Percentiles rank a stretch among this genome's conserved stretches.
Conservation (phyloP, 768 basidiomycete species). For the Amanita rimosa region DNA sequence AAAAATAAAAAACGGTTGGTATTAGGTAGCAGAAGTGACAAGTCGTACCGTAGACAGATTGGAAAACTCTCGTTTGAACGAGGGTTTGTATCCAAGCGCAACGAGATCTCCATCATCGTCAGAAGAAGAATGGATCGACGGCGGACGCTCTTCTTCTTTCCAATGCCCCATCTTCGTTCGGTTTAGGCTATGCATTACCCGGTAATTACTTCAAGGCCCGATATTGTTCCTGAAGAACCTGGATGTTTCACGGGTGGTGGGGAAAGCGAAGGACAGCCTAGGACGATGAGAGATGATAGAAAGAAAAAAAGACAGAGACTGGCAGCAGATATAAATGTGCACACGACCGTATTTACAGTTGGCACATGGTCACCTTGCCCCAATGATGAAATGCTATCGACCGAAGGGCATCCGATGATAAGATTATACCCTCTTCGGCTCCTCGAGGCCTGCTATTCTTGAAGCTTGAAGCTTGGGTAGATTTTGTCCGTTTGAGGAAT, state of each 20-base stretch:
- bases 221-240: too few species aligned
- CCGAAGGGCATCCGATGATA: too few species aligned
- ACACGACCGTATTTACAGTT: neutral
- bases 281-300: neutral
- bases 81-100: slow-evolving; percentile 63
- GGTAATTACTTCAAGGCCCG: too few species aligned
- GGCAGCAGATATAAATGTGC: neutral
- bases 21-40: neutral
- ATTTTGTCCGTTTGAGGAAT: too few species aligned
- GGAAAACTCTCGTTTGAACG: slow-evolving; percentile 79
- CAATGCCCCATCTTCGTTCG: neutral
- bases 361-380: neutral
- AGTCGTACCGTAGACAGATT: slow-evolving; percentile 61
- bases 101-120: slow-evolving; percentile 58
- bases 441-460: too few species aligned
- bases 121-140: neutral
- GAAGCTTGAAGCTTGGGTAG: too few species aligned
- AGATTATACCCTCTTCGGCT: too few species aligned
- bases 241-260: too few species aligned
- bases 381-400: too few species aligned
- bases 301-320: neutral
- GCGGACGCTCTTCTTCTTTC: neutral
- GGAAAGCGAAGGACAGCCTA: too few species aligned
- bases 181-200: too few species aligned
- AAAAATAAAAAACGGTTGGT: too few species aligned